A percentile compares a stretch with the other conserved stretches of the same genome.
These are phyloP conservation scores for Aureobasidium namibiae DNA, from an alignment of 2,329 filamentous ascomycete species.

Conservation along the genomic window DNA sequence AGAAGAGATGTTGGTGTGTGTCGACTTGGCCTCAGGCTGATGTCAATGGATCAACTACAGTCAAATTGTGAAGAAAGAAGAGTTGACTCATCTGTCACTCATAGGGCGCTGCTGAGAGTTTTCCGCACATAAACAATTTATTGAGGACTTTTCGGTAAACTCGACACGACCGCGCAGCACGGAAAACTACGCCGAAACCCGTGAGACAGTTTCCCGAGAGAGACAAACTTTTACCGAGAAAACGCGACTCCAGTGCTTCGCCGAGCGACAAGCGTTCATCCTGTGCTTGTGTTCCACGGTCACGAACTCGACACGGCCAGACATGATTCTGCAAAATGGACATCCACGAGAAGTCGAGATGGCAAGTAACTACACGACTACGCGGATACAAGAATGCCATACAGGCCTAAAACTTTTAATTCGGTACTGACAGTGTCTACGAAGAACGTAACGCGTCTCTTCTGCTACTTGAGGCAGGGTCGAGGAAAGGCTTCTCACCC, in stretches of 20 bases:
- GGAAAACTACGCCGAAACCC: neutral
- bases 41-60: neutral
- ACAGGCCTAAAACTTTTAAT: neutral
- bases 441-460: constrained; percentile 8
- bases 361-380: neutral
- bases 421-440: neutral
- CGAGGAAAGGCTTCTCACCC: constrained; percentile 14
- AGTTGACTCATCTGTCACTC: neutral
- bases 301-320: too few species aligned
- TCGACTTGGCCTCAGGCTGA: neutral
- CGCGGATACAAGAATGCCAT: neutral
- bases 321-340: too few species aligned
- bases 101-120: neutral
- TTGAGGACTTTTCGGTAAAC: neutral
- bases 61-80: neutral
- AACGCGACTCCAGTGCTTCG: neutral
- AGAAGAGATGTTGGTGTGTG: neutral
- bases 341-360: neutral
- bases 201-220: neutral
- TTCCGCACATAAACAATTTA: neutral
- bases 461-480: constrained; percentile 10
- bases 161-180: neutral
- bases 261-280: neutral
- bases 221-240: neutral
- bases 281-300: neutral